A percentile compares a stretch with the other conserved stretches of the same genome.
Conservation (phyloP, 192 early-diverging fungal species). For the Gaertneriomyces semiglobifer region DNA sequence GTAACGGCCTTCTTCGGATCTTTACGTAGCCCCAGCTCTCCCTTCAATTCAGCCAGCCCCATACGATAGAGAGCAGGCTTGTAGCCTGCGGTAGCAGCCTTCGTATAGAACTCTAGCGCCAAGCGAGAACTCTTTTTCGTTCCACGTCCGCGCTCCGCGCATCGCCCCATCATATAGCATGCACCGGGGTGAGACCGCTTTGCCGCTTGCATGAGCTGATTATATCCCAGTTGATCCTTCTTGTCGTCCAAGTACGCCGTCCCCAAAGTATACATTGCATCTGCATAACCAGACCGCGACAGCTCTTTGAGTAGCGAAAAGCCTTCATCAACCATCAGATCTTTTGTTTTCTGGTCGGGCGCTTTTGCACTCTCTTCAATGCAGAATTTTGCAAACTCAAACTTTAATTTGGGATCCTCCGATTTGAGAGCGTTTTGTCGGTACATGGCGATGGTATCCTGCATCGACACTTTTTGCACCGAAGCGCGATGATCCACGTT, state of each 20-base stretch:
- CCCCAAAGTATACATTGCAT: slow-evolving; percentile 56
- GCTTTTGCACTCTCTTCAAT: slow-evolving; percentile 14
- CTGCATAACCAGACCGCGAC: slow-evolving; percentile 54
- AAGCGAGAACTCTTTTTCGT: slow-evolving; percentile 54
- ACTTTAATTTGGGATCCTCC: slow-evolving; percentile 59
- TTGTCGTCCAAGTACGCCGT: slow-evolving; percentile 44
- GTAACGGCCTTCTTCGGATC: slow-evolving; percentile 72
- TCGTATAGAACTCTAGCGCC: slow-evolving; percentile 69
- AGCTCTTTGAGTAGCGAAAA: slow-evolving; percentile 60
- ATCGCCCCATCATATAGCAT: slow-evolving; percentile 60
- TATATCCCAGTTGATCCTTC: slow-evolving; percentile 63
- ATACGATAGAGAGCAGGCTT: slow-evolving; percentile 66
- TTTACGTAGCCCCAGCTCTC: slow-evolving; percentile 61
- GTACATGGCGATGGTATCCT: slow-evolving; percentile 35
- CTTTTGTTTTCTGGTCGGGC: slow-evolving; percentile 27
- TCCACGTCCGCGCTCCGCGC: slow-evolving; percentile 66
- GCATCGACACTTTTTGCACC: slow-evolving; percentile 15
- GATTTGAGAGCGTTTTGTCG: slow-evolving; percentile 65
- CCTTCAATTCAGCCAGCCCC: slow-evolving; percentile 73
- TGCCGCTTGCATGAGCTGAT: slow-evolving; percentile 68
- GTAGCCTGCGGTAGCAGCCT: slow-evolving; percentile 66
- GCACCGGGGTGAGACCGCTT: slow-evolving; percentile 68
- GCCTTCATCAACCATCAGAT: slow-evolving; percentile 64
- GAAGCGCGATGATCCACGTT: not conserved
- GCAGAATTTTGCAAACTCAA: slow-evolving; percentile 58